phyloP scores from a whole-genome alignment of 495 filamentous ascomycete genomes.

The Gamarada debralockiae region DNA sequence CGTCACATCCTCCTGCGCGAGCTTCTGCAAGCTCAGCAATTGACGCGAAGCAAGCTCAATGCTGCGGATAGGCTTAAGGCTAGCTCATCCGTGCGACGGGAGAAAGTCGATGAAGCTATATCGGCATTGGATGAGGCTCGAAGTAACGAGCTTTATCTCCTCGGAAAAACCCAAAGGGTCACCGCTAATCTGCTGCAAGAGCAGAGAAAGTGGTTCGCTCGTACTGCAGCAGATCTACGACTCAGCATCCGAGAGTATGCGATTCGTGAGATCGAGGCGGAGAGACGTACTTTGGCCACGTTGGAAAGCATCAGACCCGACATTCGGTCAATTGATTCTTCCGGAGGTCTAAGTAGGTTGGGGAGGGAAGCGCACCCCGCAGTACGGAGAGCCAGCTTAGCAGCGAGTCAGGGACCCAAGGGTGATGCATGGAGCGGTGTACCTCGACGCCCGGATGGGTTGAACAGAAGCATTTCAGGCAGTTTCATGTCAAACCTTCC shows the following conservation, averaged over 20 bases:
- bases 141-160: constrained; percentile 70
- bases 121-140: constrained; percentile 81
- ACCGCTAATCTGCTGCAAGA: constrained; percentile 86
- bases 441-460: constrained; percentile 71
- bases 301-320: constrained; percentile 90
- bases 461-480: constrained; percentile 72
- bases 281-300: constrained; percentile 86
- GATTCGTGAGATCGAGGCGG: constrained; percentile 90
- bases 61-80: constrained; percentile 87
- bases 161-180: constrained; percentile 78
- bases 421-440: constrained; percentile 98
- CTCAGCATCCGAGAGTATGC: constrained; percentile 86
- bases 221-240: constrained; percentile 77
- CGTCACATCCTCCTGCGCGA: constrained; percentile 97
- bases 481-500: constrained; percentile 51
- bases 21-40: constrained; percentile 80
- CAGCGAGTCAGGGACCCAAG: constrained; percentile 86
- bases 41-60: constrained; percentile 69
- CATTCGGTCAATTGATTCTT: constrained; percentile 86
- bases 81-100: constrained; percentile 74
- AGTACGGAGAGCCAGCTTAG: constrained; percentile 67
- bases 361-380: constrained; percentile 85
- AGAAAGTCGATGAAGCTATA: constrained; percentile 97
- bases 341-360: constrained; percentile 81
- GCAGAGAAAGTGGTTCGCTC: constrained; percentile 85